Evolutionary conservation across 768 basidiomycete species (phyloP), one percentile per base, ranked within the genome.

Genomic region (Steccherinum ochraceum): DNA sequence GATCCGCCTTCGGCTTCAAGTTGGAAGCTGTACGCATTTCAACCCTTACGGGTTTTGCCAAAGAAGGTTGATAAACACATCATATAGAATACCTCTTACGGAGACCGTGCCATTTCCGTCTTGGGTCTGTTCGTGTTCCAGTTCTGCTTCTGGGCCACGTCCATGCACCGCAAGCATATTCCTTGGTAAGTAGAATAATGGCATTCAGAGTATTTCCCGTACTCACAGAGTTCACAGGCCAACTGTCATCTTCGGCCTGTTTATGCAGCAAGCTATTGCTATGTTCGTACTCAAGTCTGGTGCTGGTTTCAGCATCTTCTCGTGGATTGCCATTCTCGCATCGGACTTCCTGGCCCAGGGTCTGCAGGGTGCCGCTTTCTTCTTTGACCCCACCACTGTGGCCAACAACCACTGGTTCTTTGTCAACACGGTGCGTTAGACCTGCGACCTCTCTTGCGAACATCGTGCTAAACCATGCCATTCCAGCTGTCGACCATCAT

Each of bases 231-330:
- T n/a, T 26, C 45, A 2, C 40, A 86, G 86, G 88, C 85, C 81
- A 12, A 92, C 91, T n/a, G 80, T 93, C 59, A 83, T 93, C 51
- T 84, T 91, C 45, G 93, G 93, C 18, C 72, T 94, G 18, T 84
- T 93, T 67, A 58, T 86, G 40, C 93, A 96, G 63, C 91, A 93
- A 70, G 79, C 72, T 16, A 79, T 94, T 43, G 93, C 93, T 1
- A 75, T 95, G 41, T 93, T 95, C 64, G 93, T 94, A 26, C 77
- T 96, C 60, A 93, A 93, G 71, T 79, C 84, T 12, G 70, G 71
- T 42, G 91, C 90, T 42, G 93, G 93, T 18, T 92, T 86, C 68
- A 77, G 76, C 19, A 77, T 94, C 50, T 94, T 96, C 76, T 77
- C 73, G 46, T 93, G 88, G 81, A 79, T 93, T 53, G 89, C 92